Percentiles rank a stretch among this genome's conserved stretches.
Evolutionary conservation across 2,329 filamentous ascomycete species (phyloP).

Genomic region (Bipolaris oryzae): DNA sequence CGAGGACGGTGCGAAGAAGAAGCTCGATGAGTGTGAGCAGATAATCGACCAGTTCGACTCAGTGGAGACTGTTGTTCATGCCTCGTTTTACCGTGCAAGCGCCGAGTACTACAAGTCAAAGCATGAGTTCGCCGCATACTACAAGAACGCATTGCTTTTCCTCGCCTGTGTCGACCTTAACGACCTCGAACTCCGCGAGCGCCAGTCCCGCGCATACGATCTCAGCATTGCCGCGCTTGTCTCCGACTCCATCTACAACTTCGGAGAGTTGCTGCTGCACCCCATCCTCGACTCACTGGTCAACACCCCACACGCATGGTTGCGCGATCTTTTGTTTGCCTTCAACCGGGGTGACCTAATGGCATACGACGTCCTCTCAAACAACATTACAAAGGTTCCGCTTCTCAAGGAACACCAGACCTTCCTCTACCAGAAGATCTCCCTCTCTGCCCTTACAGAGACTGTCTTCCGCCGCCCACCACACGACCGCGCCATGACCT

Average conservation of each 20-base stretch:
- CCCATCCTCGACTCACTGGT: slow-evolving; percentile 88
- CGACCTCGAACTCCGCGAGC: slow-evolving; percentile 74
- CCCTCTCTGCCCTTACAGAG: slow-evolving; percentile 93
- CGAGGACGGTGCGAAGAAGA: slow-evolving; percentile 80
- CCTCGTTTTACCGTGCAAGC: slow-evolving; percentile 93
- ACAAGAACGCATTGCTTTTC: slow-evolving; percentile 96
- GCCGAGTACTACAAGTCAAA: slow-evolving; percentile 93
- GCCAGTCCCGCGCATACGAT: slow-evolving; percentile 85
- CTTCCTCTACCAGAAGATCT: slow-evolving; percentile 96
- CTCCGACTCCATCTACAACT: slow-evolving; percentile 97
- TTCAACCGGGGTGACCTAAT: slow-evolving; percentile 95
- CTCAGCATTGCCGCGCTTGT: slow-evolving; percentile 90
- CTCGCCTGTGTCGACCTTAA: slow-evolving; percentile 91
- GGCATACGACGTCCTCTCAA: slow-evolving; percentile 82
- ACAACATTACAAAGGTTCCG: slow-evolving; percentile 78
- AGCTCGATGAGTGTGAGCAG: slow-evolving; percentile 84
- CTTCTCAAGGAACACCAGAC: slow-evolving; percentile 79
- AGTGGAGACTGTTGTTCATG: slow-evolving; percentile 93
- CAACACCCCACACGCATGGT: slow-evolving; percentile 79
- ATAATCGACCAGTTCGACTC: slow-evolving; percentile 92
- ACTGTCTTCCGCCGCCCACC: slow-evolving; percentile 94
- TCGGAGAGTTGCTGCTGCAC: slow-evolving; percentile 96
- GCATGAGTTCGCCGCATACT: slow-evolving; percentile 93
- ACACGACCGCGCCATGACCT: slow-evolving; percentile 93
- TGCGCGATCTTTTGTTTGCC: slow-evolving; percentile 93